These are phyloP conservation scores for Thraustotheca clavata DNA, from an alignment of 352 stramenopile genomes.

Conservation along the genomic window DNA sequence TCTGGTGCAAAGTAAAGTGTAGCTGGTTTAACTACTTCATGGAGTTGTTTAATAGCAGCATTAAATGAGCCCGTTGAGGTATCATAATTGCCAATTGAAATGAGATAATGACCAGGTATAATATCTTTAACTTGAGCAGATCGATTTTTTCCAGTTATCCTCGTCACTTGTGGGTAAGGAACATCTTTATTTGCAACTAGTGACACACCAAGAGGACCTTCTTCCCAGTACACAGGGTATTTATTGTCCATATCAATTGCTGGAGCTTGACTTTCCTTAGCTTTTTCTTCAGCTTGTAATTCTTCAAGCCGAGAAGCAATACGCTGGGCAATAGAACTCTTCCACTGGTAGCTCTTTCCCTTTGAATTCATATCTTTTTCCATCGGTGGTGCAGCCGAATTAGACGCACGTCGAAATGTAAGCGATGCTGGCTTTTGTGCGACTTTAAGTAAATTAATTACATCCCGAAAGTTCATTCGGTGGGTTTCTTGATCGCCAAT, in stretches of 20 bases:
- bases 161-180: constrained; percentile 75
- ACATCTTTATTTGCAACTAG: constrained; percentile 83
- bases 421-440: constrained; percentile 65
- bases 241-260: constrained; percentile 72
- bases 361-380: constrained; percentile 67
- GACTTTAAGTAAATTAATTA: constrained; percentile 77
- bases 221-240: constrained; percentile 83
- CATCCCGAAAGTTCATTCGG: constrained; percentile 79
- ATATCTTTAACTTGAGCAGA: constrained; percentile 82
- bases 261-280: constrained; percentile 44
- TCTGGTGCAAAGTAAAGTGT: constrained; percentile 76
- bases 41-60: constrained; percentile 82
- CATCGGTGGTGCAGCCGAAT: constrained; percentile 56
- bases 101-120: constrained; percentile 77
- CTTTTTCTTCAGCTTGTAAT: constrained; percentile 51
- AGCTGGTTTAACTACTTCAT: constrained; percentile 80
- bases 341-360: constrained; percentile 39
- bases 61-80: constrained; percentile 83
- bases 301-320: constrained; percentile 72
- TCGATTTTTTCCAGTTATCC: constrained; percentile 82
- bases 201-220: constrained; percentile 78
- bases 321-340: constrained; percentile 44
- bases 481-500: constrained; percentile 58
- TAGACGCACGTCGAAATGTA: constrained; percentile 51
- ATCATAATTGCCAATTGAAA: constrained; percentile 80